These are phyloP conservation scores for Poterioochromonas sp. DNA, from an alignment of 352 stramenopile species.

Conservation along the genomic window DNA sequence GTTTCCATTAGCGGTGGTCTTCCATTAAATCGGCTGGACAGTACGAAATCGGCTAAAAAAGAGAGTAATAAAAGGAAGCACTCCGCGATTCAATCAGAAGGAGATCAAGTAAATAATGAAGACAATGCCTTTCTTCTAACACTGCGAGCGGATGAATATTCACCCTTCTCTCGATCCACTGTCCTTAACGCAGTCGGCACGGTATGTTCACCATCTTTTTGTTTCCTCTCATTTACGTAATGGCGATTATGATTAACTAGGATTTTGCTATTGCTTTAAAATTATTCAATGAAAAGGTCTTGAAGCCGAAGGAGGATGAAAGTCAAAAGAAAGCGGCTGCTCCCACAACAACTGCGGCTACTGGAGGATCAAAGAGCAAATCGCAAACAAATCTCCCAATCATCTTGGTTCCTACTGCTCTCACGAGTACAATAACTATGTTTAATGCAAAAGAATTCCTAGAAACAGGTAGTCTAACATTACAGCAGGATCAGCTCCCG, in stretches of 20 bases:
- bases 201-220: not conserved
- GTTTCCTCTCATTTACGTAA: not conserved
- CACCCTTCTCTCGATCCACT: not conserved
- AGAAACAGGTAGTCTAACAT: not conserved
- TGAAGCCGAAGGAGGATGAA: not conserved
- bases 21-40: not conserved
- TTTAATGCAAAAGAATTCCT: conserved; percentile 9
- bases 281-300: conserved; percentile 8
- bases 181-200: not conserved
- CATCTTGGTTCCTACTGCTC: conserved; percentile 9
- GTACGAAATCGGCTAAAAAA: not conserved
- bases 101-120: not conserved
- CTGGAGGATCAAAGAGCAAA: not conserved
- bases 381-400: not conserved
- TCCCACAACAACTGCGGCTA: not conserved
- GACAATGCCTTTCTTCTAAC: not conserved
- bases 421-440: not conserved
- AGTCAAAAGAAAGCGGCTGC: not conserved
- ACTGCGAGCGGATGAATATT: not conserved
- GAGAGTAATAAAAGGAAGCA: not conserved
- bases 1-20: not conserved
- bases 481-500: not conserved
- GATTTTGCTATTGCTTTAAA: conserved; percentile 17
- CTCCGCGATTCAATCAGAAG: not conserved
- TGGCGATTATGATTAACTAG: not conserved